Conservation (phyloP, 345 rosid species). For the Combretum micranthum region DNA sequence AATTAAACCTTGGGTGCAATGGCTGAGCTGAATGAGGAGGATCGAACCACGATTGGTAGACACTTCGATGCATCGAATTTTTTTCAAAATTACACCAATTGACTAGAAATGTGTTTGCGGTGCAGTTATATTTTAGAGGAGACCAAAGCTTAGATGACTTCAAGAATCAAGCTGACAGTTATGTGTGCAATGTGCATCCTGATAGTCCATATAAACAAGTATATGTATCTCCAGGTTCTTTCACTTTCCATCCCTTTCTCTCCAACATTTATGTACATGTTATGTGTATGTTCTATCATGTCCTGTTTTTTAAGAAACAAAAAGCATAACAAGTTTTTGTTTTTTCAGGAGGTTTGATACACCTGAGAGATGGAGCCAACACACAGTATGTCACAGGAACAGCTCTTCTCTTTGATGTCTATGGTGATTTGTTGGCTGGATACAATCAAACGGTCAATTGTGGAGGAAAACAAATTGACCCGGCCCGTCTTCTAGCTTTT, state of each 20-base stretch:
- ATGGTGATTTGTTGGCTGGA: slow-evolving; percentile 39
- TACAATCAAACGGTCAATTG: slow-evolving; percentile 42
- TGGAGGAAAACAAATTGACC: slow-evolving; percentile 45
- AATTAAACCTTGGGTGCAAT: too few species aligned
- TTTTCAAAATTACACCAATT: too few species aligned
- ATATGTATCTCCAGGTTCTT: slow-evolving; percentile 48
- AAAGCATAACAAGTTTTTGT: too few species aligned
- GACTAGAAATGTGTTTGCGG: background rate
- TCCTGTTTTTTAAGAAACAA: too few species aligned
- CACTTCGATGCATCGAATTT: too few species aligned
- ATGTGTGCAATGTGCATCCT: slow-evolving; percentile 64
- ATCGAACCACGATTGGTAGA: too few species aligned
- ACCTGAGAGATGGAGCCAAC: slow-evolving; percentile 88
- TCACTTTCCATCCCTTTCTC: background rate
- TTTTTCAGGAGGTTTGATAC: slow-evolving; percentile 58
- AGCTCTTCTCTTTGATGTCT: slow-evolving; percentile 45
- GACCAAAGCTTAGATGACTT: slow-evolving; percentile 23
- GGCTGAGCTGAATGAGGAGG: too few species aligned
- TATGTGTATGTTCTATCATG: too few species aligned
- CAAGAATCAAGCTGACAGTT: slow-evolving; percentile 70
- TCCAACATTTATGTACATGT: too few species aligned
- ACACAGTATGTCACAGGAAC: slow-evolving; percentile 66
- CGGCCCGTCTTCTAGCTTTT: slow-evolving; percentile 40
- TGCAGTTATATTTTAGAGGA: slow-evolving; percentile 57
- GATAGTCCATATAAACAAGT: slow-evolving; percentile 64